phyloP scores from a whole-genome alignment of 1,284 basidiomycete species.

The Leccinum pachyderme region DNA sequence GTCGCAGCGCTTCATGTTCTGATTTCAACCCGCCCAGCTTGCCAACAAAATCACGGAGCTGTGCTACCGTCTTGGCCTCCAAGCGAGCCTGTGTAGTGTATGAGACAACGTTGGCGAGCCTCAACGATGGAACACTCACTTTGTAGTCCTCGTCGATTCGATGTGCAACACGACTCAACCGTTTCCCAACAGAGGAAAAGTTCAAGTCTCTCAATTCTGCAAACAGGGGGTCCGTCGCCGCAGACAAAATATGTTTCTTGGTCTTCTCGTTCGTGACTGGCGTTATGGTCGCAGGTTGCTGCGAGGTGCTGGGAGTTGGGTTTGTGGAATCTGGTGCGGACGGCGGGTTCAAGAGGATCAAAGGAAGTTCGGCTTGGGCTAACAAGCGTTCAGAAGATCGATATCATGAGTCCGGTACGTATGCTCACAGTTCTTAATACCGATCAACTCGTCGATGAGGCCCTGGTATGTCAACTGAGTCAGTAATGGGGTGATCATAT shows the following conservation, averaged over 20 bases:
- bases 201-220: conserved; percentile 87
- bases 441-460: conserved; percentile 91
- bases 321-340: conserved; percentile 39
- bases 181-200: conserved; percentile 89
- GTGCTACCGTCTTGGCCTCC: conserved; percentile 87
- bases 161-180: conserved; percentile 79
- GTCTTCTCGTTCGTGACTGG: conserved; percentile 73
- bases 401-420: neutral
- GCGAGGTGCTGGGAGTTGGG: conserved; percentile 33
- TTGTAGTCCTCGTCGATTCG: conserved; percentile 92
- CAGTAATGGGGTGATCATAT: conserved; percentile 93
- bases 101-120: conserved; percentile 22
- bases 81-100: conserved; percentile 54
- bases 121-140: conserved; percentile 38
- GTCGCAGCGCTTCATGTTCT: conserved; percentile 84
- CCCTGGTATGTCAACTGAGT: conserved; percentile 98
- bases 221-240: conserved; percentile 80
- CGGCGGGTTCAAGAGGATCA: conserved; percentile 65
- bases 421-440: conserved; percentile 81
- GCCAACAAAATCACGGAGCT: conserved; percentile 94
- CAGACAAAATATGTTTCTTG: conserved; percentile 83
- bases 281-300: conserved; percentile 44
- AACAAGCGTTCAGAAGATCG: conserved; percentile 5
- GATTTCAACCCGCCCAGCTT: conserved; percentile 89
- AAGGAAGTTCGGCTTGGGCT: conserved; percentile 92